These are phyloP conservation scores for Scenedesmus sp. DNA, from an alignment of 163 green algal genomes.

Conservation along the genomic window DNA sequence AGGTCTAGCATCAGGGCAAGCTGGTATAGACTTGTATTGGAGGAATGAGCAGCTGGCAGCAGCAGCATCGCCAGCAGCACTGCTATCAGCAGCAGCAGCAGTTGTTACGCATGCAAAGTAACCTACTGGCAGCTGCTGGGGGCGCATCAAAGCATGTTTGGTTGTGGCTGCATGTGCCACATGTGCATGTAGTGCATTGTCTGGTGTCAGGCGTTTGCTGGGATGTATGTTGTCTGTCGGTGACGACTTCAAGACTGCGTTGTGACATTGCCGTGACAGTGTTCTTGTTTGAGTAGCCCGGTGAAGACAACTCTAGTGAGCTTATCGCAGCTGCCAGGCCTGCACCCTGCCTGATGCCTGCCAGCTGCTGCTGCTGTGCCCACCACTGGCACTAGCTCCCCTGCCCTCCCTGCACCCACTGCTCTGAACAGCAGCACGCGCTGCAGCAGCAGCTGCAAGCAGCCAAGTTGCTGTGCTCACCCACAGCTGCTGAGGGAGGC, in stretches of 20 bases:
- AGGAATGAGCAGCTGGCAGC: neutral
- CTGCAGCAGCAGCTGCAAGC: slow-evolving; percentile 8
- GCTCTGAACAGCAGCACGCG: neutral
- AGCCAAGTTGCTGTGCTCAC: neutral
- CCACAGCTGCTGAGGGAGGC: neutral
- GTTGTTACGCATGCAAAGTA: too few species aligned
- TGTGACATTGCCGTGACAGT: neutral
- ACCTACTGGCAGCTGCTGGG: too few species aligned
- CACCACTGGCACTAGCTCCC: neutral
- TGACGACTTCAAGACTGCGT: too few species aligned
- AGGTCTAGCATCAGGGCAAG: too few species aligned
- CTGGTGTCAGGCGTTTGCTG: neutral
- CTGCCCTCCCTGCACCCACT: neutral
- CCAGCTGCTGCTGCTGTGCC: slow-evolving; percentile 17
- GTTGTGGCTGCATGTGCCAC: neutral
- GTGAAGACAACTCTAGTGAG: slow-evolving; percentile 67
- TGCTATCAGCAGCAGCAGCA: neutral
- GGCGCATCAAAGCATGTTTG: too few species aligned
- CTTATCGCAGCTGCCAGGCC: neutral
- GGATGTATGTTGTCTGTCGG: too few species aligned
- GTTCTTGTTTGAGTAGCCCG: slow-evolving; percentile 25
- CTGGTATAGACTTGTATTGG: too few species aligned
- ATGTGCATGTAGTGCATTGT: neutral
- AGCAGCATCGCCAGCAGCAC: neutral
- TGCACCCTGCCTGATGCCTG: neutral